These are phyloP conservation scores for Wickerhamiella domercqiae DNA, from an alignment of 805 yeast species.

Conservation along the genomic window DNA sequence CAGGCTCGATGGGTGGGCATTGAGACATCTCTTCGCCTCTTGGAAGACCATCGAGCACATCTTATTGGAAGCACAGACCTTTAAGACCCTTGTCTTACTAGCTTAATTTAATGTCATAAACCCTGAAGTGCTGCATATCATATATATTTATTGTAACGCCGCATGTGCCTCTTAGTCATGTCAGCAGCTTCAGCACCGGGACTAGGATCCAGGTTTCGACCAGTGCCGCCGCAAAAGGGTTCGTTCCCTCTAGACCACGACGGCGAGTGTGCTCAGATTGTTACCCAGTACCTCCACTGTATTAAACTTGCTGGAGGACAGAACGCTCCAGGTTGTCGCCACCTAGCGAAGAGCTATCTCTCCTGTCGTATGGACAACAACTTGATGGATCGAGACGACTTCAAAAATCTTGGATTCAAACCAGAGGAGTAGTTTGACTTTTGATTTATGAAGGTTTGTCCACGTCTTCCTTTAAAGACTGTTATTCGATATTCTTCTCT, in stretches of 20 bases:
- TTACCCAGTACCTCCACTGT: conserved; percentile 65
- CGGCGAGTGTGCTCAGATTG: conserved; percentile 61
- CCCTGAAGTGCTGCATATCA: too few relatives aligned
- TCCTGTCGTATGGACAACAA: conserved; percentile 79
- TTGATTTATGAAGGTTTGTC: too few relatives aligned
- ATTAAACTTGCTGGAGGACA: conserved; percentile 61
- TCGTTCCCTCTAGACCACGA: conserved; percentile 90
- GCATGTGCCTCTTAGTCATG: too few relatives aligned
- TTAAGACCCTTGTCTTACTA: too few relatives aligned
- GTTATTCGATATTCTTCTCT: too few relatives aligned
- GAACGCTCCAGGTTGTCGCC: conserved; percentile 82
- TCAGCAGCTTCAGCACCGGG: conserved; percentile 23
- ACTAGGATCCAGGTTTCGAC: conserved; percentile 25
- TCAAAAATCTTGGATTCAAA: conserved; percentile 39
- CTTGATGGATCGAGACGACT: conserved; percentile 43
- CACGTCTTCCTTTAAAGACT: too few relatives aligned
- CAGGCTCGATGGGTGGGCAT: too few relatives aligned
- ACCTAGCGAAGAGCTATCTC: conserved; percentile 66
- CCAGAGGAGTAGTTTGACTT: conserved; percentile 2
- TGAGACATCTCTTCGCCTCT: too few relatives aligned
- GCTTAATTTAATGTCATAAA: too few relatives aligned
- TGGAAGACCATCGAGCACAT: too few relatives aligned
- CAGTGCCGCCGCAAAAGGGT: conserved; percentile 93
- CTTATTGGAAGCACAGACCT: too few relatives aligned
- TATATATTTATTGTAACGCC: too few relatives aligned